phyloP scores from a whole-genome alignment of 768 basidiomycete genomes.

The Chalciporus pseudorubinellus region DNA sequence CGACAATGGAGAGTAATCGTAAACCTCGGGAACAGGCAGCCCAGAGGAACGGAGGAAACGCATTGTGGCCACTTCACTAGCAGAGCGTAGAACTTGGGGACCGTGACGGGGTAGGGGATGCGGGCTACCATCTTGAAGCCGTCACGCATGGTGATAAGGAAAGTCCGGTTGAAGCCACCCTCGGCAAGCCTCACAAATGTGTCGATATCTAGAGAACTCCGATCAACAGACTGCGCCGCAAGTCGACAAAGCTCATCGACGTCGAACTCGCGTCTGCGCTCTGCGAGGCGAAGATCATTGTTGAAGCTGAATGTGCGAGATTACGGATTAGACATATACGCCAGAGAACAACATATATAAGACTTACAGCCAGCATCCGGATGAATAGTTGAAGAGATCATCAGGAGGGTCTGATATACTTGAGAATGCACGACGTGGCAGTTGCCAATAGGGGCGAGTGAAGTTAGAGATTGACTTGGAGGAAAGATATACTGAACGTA shows the following conservation, averaged over 20 bases:
- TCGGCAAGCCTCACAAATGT: conserved; percentile 42
- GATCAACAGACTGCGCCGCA: too few species aligned
- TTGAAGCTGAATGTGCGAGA: conserved; percentile 35
- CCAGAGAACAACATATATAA: too few species aligned
- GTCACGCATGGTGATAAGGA: conserved; percentile 26
- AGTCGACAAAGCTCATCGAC: conserved; percentile 38
- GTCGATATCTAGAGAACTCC: too few species aligned
- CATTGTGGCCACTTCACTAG: conserved; percentile 31
- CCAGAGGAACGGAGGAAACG: conserved; percentile 24
- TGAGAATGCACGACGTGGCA: too few species aligned
- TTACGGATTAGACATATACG: background rate
- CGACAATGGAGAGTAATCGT: background rate
- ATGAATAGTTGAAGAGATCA: too few species aligned
- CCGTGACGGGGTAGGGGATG: conserved; percentile 11
- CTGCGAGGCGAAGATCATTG: conserved; percentile 43
- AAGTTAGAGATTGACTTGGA: too few species aligned
- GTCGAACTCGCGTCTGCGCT: conserved; percentile 43
- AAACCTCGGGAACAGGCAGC: conserved; percentile 30
- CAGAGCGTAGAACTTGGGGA: conserved; percentile 27
- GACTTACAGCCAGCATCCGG: too few species aligned
- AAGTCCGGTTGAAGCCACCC: conserved; percentile 29
- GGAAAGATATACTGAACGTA: too few species aligned
- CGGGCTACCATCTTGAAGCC: conserved; percentile 20
- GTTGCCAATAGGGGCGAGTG: too few species aligned
- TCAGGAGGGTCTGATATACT: too few species aligned